These are phyloP conservation scores for Vachellia pachyceras DNA, from an alignment of 306 rosid genomes.

Conservation along the genomic window DNA sequence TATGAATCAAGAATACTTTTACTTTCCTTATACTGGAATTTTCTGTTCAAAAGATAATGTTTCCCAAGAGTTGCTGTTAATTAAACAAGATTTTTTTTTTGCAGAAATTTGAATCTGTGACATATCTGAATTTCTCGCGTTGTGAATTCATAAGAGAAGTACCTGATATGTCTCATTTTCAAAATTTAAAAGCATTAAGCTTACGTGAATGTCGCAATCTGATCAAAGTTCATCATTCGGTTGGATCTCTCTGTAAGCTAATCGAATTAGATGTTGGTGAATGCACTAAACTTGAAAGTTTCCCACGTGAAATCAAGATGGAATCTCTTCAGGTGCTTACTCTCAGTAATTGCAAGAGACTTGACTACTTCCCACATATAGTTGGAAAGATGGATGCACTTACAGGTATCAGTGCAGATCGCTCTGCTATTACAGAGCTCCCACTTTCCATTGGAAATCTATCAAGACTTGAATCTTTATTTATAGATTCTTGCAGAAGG, in stretches of 20 bases:
- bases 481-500: neutral
- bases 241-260: too few relatives aligned
- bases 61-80: too few relatives aligned
- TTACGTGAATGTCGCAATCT: neutral
- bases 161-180: neutral
- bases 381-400: neutral
- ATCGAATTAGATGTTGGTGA: too few relatives aligned
- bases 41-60: too few relatives aligned
- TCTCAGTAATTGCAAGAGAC: neutral
- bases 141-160: neutral
- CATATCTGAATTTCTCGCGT: neutral
- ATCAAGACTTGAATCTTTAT: neutral
- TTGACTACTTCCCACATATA: neutral
- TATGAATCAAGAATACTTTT: too few relatives aligned
- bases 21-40: too few relatives aligned
- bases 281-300: neutral
- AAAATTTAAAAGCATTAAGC: neutral
- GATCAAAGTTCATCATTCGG: neutral
- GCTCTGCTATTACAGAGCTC: neutral
- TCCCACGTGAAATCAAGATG: neutral
- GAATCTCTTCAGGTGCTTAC: slow-evolving; percentile 18
- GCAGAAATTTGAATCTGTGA: neutral
- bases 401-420: neutral
- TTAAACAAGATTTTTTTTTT: too few relatives aligned
- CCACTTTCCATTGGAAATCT: neutral